Evolutionary conservation across 1,139 yeast species (phyloP), one percentile per base, ranked within the genome.

Genomic region (Magnusiomyces tetraspermus): DNA sequence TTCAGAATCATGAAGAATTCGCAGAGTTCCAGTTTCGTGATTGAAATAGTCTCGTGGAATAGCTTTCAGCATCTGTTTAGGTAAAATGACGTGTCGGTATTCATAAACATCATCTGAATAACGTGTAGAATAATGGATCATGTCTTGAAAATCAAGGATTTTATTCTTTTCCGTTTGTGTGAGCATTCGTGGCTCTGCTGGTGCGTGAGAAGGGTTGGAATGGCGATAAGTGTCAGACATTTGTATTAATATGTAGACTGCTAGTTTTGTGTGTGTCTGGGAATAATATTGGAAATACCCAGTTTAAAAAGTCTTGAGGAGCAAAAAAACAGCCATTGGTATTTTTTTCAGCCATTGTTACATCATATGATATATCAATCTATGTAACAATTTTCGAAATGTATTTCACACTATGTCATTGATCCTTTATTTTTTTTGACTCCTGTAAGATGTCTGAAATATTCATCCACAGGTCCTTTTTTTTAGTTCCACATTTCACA

Each of bases 21-120:
- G 82, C 61, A 94, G 76, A 0, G 98, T 92, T 5, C 97, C 97
- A 2, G 96, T 87, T 57, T 90, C 96, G 13, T 92, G 86, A 66
- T 90, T 86, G 73, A 94, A 94, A 67, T 90, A 94, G 67, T 94
- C 98, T 54, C 85, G 82, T n/a, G 98, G 98, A 56, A 94, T 88
- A 49, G 83, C 90, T 68, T 90, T 90, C 55, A 94, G 78, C 96
- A 94, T 88, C 59, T 86, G 87, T 65, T 94, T 89, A 58, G 99
- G 99, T 56, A 94, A 78, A 80, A 92, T 92, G 50, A 94, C 99
- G 67, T 94, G 99, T 66, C 98, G 78, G 63, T 82, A 84, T 71
- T 92, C 98, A 65, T 79, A 85, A 51, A 83, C 78, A 65, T 90
- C 97, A 63, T 92, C 97, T 36, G 89, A 82, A 71, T 90, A 86